Conservation (phyloP, 176 grass and related monocot genomes). For the Ensete glaucum region DNA sequence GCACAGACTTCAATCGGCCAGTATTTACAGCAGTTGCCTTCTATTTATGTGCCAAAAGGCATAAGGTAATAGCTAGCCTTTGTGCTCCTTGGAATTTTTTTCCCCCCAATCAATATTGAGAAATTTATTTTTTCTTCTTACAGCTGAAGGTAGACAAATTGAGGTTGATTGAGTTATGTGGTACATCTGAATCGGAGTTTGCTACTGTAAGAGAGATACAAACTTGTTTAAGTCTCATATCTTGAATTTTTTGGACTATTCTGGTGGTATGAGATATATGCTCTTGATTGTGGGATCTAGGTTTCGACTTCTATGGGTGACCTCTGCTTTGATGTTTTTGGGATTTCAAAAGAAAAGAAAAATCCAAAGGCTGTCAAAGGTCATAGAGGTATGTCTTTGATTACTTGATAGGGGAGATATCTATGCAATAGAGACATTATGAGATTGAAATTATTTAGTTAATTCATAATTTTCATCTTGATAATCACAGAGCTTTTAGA, state of each 20-base stretch:
- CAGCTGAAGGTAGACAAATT: conserved; percentile 95
- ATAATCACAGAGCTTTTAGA: conserved; percentile 58
- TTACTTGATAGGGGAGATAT: neutral
- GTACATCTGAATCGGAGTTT: conserved; percentile 85
- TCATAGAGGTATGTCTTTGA: conserved; percentile 45
- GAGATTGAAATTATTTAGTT: neutral
- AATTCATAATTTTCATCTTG: neutral
- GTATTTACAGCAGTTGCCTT: conserved; percentile 85
- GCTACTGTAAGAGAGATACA: conserved; percentile 35
- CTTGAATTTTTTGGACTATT: neutral
- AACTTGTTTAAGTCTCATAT: neutral
- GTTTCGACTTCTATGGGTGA: conserved; percentile 93
- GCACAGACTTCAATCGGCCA: conserved; percentile 66
- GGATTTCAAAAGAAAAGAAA: conserved; percentile 83
- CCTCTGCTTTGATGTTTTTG: conserved; percentile 93
- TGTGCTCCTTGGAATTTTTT: neutral
- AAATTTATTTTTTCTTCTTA: neutral
- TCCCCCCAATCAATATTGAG: too few relatives aligned
- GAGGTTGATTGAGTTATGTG: conserved; percentile 79
- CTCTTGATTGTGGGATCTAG: conserved; percentile 17
- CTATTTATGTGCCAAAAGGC: conserved; percentile 90
- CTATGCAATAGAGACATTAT: neutral
- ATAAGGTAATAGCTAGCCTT: conserved; percentile 49
- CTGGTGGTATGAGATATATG: neutral
- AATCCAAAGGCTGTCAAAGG: conserved; percentile 82